Conservation (phyloP, 805 yeast genomes). For the Ogataea salicorniae region DNA sequence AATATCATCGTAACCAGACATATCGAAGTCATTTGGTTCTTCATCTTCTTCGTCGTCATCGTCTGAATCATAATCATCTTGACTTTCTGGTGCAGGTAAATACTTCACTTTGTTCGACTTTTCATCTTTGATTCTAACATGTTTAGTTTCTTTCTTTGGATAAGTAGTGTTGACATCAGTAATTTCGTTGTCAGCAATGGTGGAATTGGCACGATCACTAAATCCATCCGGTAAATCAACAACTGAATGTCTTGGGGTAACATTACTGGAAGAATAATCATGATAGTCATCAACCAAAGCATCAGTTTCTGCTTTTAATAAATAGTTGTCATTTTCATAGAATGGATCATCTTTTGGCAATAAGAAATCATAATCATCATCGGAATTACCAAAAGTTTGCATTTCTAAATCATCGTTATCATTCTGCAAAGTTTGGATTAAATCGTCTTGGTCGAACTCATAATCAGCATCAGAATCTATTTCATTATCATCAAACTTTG, state of each 20-base stretch:
- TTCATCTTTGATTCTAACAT: slow-evolving; percentile 8
- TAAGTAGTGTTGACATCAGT: neutral
- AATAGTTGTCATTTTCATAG: slow-evolving; percentile 45
- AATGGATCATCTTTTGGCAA: slow-evolving; percentile 24
- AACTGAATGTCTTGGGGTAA: slow-evolving; percentile 30
- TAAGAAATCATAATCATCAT: slow-evolving; percentile 29
- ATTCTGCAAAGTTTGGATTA: slow-evolving; percentile 33
- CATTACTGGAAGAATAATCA: slow-evolving; percentile 23
- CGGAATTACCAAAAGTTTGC: slow-evolving; percentile 30
- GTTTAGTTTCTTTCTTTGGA: slow-evolving; percentile 3
- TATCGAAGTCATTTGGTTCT: slow-evolving; percentile 26
- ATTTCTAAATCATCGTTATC: slow-evolving; percentile 36
- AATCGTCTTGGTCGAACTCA: slow-evolving; percentile 47
- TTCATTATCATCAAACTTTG: slow-evolving; percentile 42
- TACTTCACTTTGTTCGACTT: slow-evolving; percentile 24
- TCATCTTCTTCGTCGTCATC: slow-evolving; percentile 40
- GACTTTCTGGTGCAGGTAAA: slow-evolving; percentile 40
- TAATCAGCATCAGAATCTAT: slow-evolving; percentile 59
- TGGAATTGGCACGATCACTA: neutral
- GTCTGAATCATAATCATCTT: slow-evolving; percentile 17
- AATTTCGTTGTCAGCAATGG: neutral
- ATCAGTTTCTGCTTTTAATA: slow-evolving; percentile 38
- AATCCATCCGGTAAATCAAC: slow-evolving; percentile 13
- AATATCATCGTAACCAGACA: slow-evolving; percentile 25
- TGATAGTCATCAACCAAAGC: slow-evolving; percentile 38